These are phyloP conservation scores for Diophrys sp. DNA, from an alignment of 73 alveolate genomes.

Conservation along the genomic window DNA sequence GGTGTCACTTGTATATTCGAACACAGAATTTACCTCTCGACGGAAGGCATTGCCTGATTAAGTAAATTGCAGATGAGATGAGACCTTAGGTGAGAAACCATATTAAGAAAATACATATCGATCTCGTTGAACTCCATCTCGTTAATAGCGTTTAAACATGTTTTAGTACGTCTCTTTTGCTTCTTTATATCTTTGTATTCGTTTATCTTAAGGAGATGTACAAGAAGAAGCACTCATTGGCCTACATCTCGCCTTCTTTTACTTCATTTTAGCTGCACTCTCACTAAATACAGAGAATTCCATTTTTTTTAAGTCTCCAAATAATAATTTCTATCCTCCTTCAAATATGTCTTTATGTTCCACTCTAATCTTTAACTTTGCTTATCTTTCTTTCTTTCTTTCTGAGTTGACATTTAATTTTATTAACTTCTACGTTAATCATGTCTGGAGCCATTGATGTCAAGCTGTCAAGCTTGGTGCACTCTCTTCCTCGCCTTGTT, in stretches of 20 bases:
- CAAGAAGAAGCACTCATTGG: too few species aligned
- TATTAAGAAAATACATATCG: neutral
- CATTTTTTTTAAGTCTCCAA: conserved; percentile 94
- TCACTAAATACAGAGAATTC: too few species aligned
- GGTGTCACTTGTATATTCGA: neutral
- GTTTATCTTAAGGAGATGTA: too few species aligned
- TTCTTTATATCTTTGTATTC: neutral
- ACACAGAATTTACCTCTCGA: neutral
- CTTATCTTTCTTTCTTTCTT: too few species aligned
- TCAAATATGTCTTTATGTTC: conserved; percentile 89
- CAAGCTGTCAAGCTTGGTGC: too few species aligned
- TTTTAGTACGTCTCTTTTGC: neutral
- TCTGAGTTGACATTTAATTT: too few species aligned
- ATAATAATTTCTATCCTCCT: conserved; percentile 70
- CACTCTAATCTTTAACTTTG: conserved; percentile 83
- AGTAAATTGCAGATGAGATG: neutral
- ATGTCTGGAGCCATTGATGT: too few species aligned
- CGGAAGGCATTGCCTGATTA: neutral
- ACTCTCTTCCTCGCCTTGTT: too few species aligned
- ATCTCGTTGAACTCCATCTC: neutral
- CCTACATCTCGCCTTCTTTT: too few species aligned
- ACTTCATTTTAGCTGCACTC: too few species aligned
- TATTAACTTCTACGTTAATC: too few species aligned
- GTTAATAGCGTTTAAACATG: neutral
- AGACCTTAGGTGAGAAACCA: neutral